phyloP scores from a whole-genome alignment of 2,329 filamentous ascomycete species.

The Aspergillus sp. region DNA sequence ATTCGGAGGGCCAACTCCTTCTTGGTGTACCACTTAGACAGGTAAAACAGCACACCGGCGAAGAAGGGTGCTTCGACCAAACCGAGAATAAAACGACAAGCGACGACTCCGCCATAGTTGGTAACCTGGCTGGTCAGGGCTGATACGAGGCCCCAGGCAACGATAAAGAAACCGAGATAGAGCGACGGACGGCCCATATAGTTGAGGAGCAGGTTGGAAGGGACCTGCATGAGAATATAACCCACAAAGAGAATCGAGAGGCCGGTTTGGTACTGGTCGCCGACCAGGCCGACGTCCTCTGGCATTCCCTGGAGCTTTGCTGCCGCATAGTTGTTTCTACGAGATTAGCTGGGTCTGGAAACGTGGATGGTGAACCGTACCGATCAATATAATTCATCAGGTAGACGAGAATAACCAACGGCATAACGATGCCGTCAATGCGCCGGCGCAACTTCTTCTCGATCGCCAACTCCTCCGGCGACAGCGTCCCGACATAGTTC shows the following conservation, averaged over 20 bases:
- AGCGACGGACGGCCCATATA: conserved; percentile 44
- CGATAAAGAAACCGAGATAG: conserved; percentile 47
- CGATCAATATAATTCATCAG: conserved; percentile 48
- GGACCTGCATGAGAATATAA: conserved; percentile 49
- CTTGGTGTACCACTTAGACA: conserved; percentile 54
- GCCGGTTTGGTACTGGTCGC: conserved; percentile 41
- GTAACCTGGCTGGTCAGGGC: conserved; percentile 45
- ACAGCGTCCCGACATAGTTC: conserved; percentile 35
- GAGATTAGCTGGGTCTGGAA: neutral
- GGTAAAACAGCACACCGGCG: conserved; percentile 49
- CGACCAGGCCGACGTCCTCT: conserved; percentile 35
- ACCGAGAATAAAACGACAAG: conserved; percentile 47
- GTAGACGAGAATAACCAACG: conserved; percentile 42
- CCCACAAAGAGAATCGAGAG: conserved; percentile 46
- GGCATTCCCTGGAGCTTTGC: conserved; percentile 45
- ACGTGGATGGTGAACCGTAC: conserved; percentile 17
- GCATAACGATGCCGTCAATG: conserved; percentile 42
- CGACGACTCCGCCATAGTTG: conserved; percentile 43
- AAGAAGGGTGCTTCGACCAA: conserved; percentile 50
- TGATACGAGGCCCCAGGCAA: conserved; percentile 48
- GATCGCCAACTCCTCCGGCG: conserved; percentile 33
- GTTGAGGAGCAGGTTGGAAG: conserved; percentile 47
- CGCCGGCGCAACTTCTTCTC: conserved; percentile 40
- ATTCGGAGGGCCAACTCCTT: conserved; percentile 52
- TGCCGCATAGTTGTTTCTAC: conserved; percentile 48